Conservation (phyloP, 768 basidiomycete genomes). For the Xerocomus brunneocitrinus region DNA sequence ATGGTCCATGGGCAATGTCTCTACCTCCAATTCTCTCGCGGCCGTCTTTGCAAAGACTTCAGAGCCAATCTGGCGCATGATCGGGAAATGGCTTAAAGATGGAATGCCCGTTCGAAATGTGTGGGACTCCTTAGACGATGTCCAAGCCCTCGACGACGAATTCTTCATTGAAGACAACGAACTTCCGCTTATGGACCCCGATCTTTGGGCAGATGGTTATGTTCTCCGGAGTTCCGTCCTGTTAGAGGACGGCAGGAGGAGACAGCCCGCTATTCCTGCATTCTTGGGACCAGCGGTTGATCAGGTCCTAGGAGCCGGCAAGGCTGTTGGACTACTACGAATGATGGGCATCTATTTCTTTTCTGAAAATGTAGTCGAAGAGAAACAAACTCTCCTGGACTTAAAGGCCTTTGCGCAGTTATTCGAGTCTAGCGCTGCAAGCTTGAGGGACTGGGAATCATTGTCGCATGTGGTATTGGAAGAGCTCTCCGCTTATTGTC, state of each 20-base stretch:
- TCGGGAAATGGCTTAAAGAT: slow-evolving; percentile 65
- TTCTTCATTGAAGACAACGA: slow-evolving; percentile 79
- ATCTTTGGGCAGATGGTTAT: slow-evolving; percentile 79
- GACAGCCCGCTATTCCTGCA: slow-evolving; percentile 41
- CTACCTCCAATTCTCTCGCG: slow-evolving; percentile 54
- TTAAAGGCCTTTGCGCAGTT: slow-evolving; percentile 45
- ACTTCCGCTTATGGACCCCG: slow-evolving; percentile 58
- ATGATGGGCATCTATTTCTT: slow-evolving; percentile 38
- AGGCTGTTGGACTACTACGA: slow-evolving; percentile 70
- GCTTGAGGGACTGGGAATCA: slow-evolving; percentile 54
- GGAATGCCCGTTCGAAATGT: slow-evolving; percentile 56
- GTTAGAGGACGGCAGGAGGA: slow-evolving; percentile 22
- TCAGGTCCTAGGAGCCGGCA: slow-evolving; percentile 62
- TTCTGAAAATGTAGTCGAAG: slow-evolving; percentile 16
- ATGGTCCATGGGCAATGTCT: slow-evolving; percentile 51
- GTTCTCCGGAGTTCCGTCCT: slow-evolving; percentile 42
- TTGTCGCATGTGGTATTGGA: slow-evolving; percentile 63
- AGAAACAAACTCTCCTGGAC: slow-evolving; percentile 24
- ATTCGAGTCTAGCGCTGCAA: slow-evolving; percentile 28
- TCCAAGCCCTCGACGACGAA: slow-evolving; percentile 53
- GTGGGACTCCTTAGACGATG: slow-evolving; percentile 23
- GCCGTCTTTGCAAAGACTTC: slow-evolving; percentile 57
- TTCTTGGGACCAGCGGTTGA: slow-evolving; percentile 61
- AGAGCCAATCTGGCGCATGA: slow-evolving; percentile 72
- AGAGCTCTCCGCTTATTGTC: slow-evolving; percentile 53